Conservation (phyloP, 2,329 filamentous ascomycete species). For the Arthrobotrys entomopaga region DNA sequence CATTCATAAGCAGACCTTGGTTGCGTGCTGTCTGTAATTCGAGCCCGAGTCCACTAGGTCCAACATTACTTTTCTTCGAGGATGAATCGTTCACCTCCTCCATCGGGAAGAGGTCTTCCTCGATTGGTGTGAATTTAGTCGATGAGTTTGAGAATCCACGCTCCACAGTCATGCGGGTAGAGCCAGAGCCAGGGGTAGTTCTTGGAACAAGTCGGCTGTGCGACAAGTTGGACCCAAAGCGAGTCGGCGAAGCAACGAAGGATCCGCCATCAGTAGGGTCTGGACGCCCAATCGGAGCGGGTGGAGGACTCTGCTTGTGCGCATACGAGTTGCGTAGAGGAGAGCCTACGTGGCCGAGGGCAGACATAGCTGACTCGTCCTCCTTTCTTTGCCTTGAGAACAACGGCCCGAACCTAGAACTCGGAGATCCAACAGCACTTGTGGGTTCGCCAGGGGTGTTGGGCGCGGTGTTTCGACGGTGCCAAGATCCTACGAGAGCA, state of each 20-base stretch:
- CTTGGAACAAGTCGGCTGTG: conserved; percentile 33
- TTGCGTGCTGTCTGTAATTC: conserved; percentile 22
- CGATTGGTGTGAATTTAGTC: conserved; percentile 21
- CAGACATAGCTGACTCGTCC: conserved; percentile 64
- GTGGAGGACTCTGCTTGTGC: conserved; percentile 57
- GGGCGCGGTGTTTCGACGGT: conserved; percentile 62
- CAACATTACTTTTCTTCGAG: conserved; percentile 33
- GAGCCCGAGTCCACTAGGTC: conserved; percentile 32
- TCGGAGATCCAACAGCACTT: conserved; percentile 69
- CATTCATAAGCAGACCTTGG: conserved; percentile 33
- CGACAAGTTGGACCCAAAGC: conserved; percentile 10
- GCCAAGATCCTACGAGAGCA: conserved; percentile 59
- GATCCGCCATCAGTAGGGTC: conserved; percentile 54
- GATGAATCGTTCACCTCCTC: conserved; percentile 48
- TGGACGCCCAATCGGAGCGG: conserved; percentile 56
- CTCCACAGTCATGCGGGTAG: conserved; percentile 31
- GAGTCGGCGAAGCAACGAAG: conserved; percentile 49
- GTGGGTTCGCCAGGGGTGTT: conserved; percentile 66
- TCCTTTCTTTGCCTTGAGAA: conserved; percentile 69
- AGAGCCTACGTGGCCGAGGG: conserved; percentile 72
- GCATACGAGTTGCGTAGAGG: conserved; percentile 71
- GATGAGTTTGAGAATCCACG: conserved; percentile 34
- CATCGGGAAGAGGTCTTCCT: conserved; percentile 48
- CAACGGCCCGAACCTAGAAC: conserved; percentile 71
- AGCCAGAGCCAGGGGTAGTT: conserved; percentile 27